Percentiles rank a stretch among this genome's conserved stretches.
These are phyloP conservation scores for Tetrahymena elliotti DNA, from an alignment of 73 alveolate species.

Conservation along the genomic window DNA sequence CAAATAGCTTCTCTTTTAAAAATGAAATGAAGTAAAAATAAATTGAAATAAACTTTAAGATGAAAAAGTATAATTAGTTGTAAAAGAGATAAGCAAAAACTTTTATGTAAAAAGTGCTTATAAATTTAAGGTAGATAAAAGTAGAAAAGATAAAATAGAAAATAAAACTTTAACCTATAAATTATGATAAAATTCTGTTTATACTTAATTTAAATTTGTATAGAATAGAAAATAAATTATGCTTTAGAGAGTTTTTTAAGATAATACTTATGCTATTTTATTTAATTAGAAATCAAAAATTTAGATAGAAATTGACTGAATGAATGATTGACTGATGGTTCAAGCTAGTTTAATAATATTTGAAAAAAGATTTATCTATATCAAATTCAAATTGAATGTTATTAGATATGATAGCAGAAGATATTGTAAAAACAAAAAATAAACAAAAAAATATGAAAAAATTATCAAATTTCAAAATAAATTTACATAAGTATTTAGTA, in stretches of 20 bases:
- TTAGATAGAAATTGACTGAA: too few relatives aligned
- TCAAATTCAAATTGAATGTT: background rate
- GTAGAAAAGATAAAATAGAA: background rate
- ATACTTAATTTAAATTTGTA: too few relatives aligned
- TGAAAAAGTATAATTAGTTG: background rate
- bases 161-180: background rate
- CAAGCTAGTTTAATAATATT: too few relatives aligned
- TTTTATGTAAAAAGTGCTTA: too few relatives aligned
- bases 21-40: too few relatives aligned
- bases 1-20: too few relatives aligned
- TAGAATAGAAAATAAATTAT: background rate
- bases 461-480: background rate
- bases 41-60: background rate
- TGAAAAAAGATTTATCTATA: background rate
- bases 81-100: background rate
- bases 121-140: background rate
- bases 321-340: too few relatives aligned
- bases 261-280: background rate
- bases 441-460: too few relatives aligned
- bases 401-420: background rate
- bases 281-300: too few relatives aligned
- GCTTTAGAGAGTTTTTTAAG: background rate
- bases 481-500: too few relatives aligned
- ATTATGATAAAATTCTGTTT: background rate
- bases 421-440: background rate